A percentile compares a stretch with the other conserved stretches of the same genome.
These are phyloP conservation scores for Candida verbasci DNA, from an alignment of 805 yeast species.

Conservation along the genomic window DNA sequence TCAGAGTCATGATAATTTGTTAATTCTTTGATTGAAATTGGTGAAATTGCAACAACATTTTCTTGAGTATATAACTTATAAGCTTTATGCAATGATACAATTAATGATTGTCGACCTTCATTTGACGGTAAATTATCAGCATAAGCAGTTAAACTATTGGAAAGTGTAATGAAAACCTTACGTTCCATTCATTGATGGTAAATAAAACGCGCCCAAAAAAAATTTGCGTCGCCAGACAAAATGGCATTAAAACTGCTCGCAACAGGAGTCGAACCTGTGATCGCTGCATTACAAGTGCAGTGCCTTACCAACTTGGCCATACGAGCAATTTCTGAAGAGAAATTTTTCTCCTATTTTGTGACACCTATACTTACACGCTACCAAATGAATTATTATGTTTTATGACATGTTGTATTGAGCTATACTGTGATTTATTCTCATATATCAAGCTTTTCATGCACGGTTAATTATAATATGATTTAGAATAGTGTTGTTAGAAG, in stretches of 20 bases:
- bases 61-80: slow-evolving; percentile 30
- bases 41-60: slow-evolving; percentile 15
- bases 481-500: no score
- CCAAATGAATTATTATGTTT: no score
- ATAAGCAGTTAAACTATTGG: not conserved
- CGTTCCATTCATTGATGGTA: slow-evolving; percentile 2
- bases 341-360: not conserved
- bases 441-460: no score
- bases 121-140: slow-evolving; percentile 51
- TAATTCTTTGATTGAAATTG: slow-evolving; percentile 37
- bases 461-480: no score
- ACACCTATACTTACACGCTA: no score
- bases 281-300: slow-evolving; percentile 7
- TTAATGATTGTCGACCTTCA: slow-evolving; percentile 44
- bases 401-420: not conserved
- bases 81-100: slow-evolving; percentile 37
- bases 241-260: slow-evolving; percentile 2
- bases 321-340: not conserved
- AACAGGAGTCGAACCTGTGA: slow-evolving; percentile 7
- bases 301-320: slow-evolving; percentile 8
- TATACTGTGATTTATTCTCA: no score
- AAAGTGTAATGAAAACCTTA: slow-evolving; percentile 1
- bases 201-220: no score
- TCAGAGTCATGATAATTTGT: slow-evolving; percentile 44
- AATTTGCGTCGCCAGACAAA: no score